phyloP scores from a whole-genome alignment of 192 early-diverging fungal species.

The Helicostylum pulchrum region DNA sequence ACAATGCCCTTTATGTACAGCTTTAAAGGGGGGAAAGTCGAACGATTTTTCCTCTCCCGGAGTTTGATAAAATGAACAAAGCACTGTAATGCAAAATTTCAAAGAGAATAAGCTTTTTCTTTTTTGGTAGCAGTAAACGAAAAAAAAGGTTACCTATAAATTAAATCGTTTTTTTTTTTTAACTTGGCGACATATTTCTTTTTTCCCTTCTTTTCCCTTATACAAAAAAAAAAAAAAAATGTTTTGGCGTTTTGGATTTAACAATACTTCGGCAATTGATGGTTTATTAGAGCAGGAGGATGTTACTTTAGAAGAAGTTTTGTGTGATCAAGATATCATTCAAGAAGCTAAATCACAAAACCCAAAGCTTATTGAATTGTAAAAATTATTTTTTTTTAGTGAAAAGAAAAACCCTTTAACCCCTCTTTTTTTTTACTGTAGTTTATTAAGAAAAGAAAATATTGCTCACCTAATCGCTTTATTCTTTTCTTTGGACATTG shows the following conservation, averaged over 20 bases:
- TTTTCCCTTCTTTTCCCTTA: neutral
- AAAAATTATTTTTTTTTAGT: slow-evolving; percentile 13
- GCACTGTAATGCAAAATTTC: too few species aligned
- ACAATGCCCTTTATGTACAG: too few species aligned
- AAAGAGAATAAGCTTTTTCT: too few species aligned
- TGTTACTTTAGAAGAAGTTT: slow-evolving; percentile 83
- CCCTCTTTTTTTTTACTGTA: neutral
- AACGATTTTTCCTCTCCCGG: too few species aligned
- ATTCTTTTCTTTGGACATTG: slow-evolving; percentile 9
- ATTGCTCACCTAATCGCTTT: slow-evolving; percentile 1
- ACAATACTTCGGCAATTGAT: slow-evolving; percentile 87
- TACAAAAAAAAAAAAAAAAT: slow-evolving; percentile 45
- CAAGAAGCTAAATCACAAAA: slow-evolving; percentile 95
- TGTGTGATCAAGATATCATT: slow-evolving; percentile 89
- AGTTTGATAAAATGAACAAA: too few species aligned
- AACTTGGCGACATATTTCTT: neutral
- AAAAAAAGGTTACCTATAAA: neutral
- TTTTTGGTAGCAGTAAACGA: neutral
- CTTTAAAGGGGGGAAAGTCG: too few species aligned
- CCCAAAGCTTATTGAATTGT: slow-evolving; percentile 86
- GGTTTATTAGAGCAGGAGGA: slow-evolving; percentile 88
- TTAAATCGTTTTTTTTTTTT: neutral
- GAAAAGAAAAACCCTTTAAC: neutral
- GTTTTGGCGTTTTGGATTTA: slow-evolving; percentile 95
- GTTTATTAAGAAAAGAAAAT: slow-evolving; percentile 6